These are phyloP conservation scores for Zymoseptoria crescenta DNA, from an alignment of 2,329 filamentous ascomycete genomes.

Conservation along the genomic window DNA sequence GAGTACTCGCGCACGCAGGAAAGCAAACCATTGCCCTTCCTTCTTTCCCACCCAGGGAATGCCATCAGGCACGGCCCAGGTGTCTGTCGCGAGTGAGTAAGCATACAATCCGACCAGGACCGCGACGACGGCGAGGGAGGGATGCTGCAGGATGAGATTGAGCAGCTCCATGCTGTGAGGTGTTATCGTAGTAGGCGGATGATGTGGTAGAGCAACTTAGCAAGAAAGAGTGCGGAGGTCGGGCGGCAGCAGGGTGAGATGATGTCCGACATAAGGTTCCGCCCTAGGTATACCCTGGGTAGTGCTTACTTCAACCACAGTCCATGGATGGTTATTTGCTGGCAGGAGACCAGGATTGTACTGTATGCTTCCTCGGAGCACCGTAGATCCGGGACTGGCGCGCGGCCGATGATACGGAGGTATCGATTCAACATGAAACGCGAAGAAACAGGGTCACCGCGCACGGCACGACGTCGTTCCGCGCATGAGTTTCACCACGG, in stretches of 20 bases:
- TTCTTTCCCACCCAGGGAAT: constrained; percentile 18
- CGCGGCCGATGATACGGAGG: too few relatives aligned
- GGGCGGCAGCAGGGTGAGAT: too few relatives aligned
- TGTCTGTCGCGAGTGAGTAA: not conserved
- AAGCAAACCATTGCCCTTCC: constrained; percentile 6
- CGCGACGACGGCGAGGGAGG: not conserved
- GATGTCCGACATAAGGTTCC: too few relatives aligned
- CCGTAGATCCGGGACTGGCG: not conserved
- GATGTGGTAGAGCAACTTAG: too few relatives aligned
- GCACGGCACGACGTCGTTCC: not conserved
- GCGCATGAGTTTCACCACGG: not conserved
- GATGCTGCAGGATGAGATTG: not conserved
- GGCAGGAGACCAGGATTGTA: too few relatives aligned
- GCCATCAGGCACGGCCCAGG: too few relatives aligned
- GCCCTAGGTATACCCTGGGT: too few relatives aligned
- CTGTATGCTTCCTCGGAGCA: too few relatives aligned
- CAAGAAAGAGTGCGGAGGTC: too few relatives aligned
- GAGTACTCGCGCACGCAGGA: constrained; percentile 8
- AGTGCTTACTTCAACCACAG: too few relatives aligned
- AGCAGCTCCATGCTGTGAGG: not conserved
- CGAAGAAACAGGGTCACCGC: not conserved
- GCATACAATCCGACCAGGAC: not conserved
- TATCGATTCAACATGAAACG: not conserved
- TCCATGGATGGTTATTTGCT: too few relatives aligned
- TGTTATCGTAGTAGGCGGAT: not conserved